Conservation (phyloP, 208 protist genomes). For the Crithidia bombi region DNA sequence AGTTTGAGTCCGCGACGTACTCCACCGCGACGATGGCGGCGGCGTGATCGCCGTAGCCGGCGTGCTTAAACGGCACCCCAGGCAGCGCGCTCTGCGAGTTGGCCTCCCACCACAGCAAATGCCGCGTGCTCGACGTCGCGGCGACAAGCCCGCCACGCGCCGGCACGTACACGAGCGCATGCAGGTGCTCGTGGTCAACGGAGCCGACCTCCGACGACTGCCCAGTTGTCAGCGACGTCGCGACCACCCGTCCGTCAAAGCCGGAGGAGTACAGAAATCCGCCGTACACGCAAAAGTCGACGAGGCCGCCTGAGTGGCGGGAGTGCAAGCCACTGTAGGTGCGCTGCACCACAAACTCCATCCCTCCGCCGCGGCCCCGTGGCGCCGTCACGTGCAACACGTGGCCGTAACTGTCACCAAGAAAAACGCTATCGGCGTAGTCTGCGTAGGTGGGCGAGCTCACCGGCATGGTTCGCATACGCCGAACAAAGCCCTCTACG, state of each 20-base stretch:
- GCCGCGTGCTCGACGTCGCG: slow-evolving; percentile 33
- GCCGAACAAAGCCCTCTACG: slow-evolving; percentile 44
- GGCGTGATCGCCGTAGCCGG: slow-evolving; percentile 38
- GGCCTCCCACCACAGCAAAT: slow-evolving; percentile 67
- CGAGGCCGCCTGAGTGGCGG: slow-evolving; percentile 51
- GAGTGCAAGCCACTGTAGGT: slow-evolving; percentile 48
- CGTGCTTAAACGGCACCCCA: slow-evolving; percentile 40
- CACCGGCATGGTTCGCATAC: slow-evolving; percentile 36
- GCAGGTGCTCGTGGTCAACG: slow-evolving; percentile 24
- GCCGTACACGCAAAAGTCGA: slow-evolving; percentile 67
- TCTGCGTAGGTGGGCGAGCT: slow-evolving; percentile 43
- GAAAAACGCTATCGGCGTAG: slow-evolving; percentile 49
- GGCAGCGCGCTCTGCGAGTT: slow-evolving; percentile 39
- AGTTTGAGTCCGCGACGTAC: slow-evolving; percentile 54
- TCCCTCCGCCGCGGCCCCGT: slow-evolving; percentile 23
- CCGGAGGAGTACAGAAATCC: slow-evolving; percentile 57
- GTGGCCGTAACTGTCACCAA: slow-evolving; percentile 53
- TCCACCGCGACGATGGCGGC: slow-evolving; percentile 56
- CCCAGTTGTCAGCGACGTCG: slow-evolving; percentile 49
- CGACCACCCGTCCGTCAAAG: slow-evolving; percentile 63
- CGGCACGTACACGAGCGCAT: slow-evolving; percentile 27
- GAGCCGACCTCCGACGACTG: slow-evolving; percentile 22
- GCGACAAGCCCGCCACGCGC: slow-evolving; percentile 29
- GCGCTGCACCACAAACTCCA: slow-evolving; percentile 37
- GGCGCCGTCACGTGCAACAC: slow-evolving; percentile 56